Evolutionary conservation across 768 basidiomycete genomes (phyloP), one percentile per base, ranked within the genome.

Genomic region (Infundibulicybe gibba): DNA sequence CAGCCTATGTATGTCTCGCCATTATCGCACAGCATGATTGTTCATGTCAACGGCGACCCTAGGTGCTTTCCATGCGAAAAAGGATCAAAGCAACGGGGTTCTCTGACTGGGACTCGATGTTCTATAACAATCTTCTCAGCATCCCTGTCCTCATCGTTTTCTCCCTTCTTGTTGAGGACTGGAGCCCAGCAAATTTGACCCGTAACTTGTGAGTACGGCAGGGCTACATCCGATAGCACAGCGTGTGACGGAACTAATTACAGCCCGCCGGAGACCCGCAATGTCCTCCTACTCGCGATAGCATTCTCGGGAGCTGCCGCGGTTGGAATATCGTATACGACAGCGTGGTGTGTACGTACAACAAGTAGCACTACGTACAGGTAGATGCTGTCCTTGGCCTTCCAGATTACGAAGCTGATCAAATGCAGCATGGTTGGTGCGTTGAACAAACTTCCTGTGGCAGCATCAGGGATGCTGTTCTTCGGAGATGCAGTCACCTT

Each of bases 331-430:
- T 97, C 94, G 11, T 99, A 94, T 63, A 93, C 94, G 6, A 99
- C 97, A 6, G 95, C 97, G 9, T 99, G 97, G 97, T 98, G 97
- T 62, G 82, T 99, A 30, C 85, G 97, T 41, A 86, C 86, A 16
- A 97, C 95, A 21, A 91, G 89, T 54, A 97, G 94, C 52, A 98
- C 97, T 39, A 99, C 97, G n/a, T 99, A 97, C 70, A 94, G 91
- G 87, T 88, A 49, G 41, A 75, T 46, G 25, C 12, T 54, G 34
- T 40, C 45, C 40, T 41, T 53, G 19, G 42, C n/a, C 6, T 20
- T 40, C 20, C 20, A 37, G 50, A 14, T 8, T 8, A 5, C 33
- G 20, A 30, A 34, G 42, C 38, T 48, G 11, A 56, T 14, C n/a
- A 10, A n/a, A 41, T n/a, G 21, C 53, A 92, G 88, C 55, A 98